phyloP scores from a whole-genome alignment of 2,329 filamentous ascomycete species.

The Hortaea werneckii region DNA sequence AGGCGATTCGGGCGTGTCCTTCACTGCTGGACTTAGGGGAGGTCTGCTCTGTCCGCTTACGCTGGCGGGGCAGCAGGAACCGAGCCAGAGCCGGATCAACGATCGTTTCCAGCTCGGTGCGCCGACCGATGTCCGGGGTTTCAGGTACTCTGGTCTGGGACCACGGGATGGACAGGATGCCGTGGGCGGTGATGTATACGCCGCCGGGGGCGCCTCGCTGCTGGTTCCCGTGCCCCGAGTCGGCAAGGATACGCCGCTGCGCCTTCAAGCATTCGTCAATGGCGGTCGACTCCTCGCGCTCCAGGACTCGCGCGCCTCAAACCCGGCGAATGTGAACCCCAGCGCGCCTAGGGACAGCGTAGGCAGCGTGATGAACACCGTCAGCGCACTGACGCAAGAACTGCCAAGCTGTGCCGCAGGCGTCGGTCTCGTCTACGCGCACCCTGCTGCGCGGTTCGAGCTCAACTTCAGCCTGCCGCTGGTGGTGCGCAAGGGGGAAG shows the following conservation, averaged over 20 bases:
- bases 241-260: slow-evolving; percentile 71
- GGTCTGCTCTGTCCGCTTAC: slow-evolving; percentile 81
- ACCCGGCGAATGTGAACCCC: slow-evolving; percentile 31
- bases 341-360: slow-evolving; percentile 36
- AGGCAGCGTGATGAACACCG: slow-evolving; percentile 48
- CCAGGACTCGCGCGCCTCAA: slow-evolving; percentile 33
- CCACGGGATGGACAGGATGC: slow-evolving; percentile 78
- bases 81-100: slow-evolving; percentile 68
- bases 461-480: slow-evolving; percentile 89
- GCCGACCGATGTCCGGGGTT: slow-evolving; percentile 88
- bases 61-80: slow-evolving; percentile 44
- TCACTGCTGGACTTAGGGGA: slow-evolving; percentile 71
- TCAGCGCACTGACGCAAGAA: slow-evolving; percentile 62
- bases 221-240: slow-evolving; percentile 75
- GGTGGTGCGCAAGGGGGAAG: slow-evolving; percentile 70
- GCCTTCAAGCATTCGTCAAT: slow-evolving; percentile 85
- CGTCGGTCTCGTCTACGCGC: slow-evolving; percentile 85
- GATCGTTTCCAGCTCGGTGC: slow-evolving; percentile 94
- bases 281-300: slow-evolving; percentile 76
- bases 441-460: slow-evolving; percentile 87
- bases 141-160: slow-evolving; percentile 79
- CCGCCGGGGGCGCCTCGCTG: slow-evolving; percentile 77
- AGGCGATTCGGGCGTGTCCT: slow-evolving; percentile 64
- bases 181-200: slow-evolving; percentile 83
- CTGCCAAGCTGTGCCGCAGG: slow-evolving; percentile 79